Base-by-base conservation (phyloP, 768 basidiomycete species). In the Strobilomyces confusus region DNA sequence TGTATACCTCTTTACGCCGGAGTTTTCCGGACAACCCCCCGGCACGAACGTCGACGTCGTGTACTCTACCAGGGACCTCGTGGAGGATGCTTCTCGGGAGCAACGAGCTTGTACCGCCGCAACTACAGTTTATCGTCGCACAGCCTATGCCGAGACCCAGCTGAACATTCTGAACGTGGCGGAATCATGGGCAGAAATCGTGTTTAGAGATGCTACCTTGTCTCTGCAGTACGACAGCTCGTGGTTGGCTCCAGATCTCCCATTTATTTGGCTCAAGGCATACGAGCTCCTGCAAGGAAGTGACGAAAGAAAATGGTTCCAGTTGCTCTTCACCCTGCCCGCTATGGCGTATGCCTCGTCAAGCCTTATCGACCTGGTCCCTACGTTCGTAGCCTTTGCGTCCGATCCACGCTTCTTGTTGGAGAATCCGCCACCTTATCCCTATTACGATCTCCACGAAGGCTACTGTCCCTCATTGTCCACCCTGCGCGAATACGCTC, bases 381-480 rank as follows among this genome's bases (percentile, higher is more conserved):
- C 67, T 0, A 61, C 62, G 1, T 48, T 76, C 2, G 43, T 77
- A 13, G 66, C 76, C 1, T 71, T 74, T 49, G 60, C 57, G 0
- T 44, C 59, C 3, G 44, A 58, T 12, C 19, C 59, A 7, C 44
- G 40, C 3, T 54, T 65, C 45, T 5, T 34, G 22, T 14, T 2
- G 2, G 55, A 55, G 22, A 9, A 50, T 20, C 66, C 63, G 34
- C 65, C 70, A 2, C 9, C 9, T 1, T 58, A 60, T 33, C 40
- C 50, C 19, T 37, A 44, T 22, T 64, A 60, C 49, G 32, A 48
- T 20, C 38, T 60, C 6, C 45, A 52, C 5, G 48, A 58, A 1
- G 62, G 54, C 17, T 55, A 55, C 25, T 3, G 0, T 14, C 64
- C 55, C 1, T 53, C 55, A 3, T 1, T 4, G 38, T 1, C 4